Evolutionary conservation across 495 filamentous ascomycete species (phyloP).

Genomic region (Aspergillus affinis): DNA sequence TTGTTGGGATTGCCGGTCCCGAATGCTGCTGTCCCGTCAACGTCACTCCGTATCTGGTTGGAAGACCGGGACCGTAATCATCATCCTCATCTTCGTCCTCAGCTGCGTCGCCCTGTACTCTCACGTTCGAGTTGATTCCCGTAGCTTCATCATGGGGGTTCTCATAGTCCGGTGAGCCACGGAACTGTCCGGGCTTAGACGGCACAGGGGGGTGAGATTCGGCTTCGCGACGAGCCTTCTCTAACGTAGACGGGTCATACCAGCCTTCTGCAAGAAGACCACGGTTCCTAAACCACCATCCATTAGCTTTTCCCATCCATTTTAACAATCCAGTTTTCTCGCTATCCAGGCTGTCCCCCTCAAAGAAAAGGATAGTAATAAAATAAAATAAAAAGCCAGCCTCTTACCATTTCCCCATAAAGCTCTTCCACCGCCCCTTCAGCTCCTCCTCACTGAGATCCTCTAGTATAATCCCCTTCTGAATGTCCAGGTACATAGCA

Average conservation of each 20-base stretch:
- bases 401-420: conserved; percentile 79
- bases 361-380: background rate
- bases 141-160: conserved; percentile 3
- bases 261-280: conserved; percentile 90
- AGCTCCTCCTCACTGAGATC: conserved; percentile 67
- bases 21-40: conserved; percentile 20
- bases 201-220: conserved; percentile 9
- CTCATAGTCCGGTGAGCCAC: conserved; percentile 31
- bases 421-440: conserved; percentile 90
- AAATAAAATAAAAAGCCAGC: conserved; percentile 3
- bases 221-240: conserved; percentile 43
- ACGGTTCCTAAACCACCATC: conserved; percentile 65
- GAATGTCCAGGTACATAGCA: conserved; percentile 83
- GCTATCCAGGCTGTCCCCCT: no score
- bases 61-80: conserved; percentile 72
- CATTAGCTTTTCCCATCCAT: conserved; percentile 8
- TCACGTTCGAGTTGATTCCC: conserved; percentile 4
- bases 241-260: conserved; percentile 74
- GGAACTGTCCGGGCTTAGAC: conserved; percentile 5
- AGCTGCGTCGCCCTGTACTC: conserved; percentile 17
- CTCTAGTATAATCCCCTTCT: conserved; percentile 69
- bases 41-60: conserved; percentile 25
- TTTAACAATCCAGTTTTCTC: background rate
- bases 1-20: conserved; percentile 73
- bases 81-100: conserved; percentile 56